Percentiles rank a stretch among this genome's conserved stretches.
Conservation (phyloP, 2,329 filamentous ascomycete species). For the Didymella pinodella region DNA sequence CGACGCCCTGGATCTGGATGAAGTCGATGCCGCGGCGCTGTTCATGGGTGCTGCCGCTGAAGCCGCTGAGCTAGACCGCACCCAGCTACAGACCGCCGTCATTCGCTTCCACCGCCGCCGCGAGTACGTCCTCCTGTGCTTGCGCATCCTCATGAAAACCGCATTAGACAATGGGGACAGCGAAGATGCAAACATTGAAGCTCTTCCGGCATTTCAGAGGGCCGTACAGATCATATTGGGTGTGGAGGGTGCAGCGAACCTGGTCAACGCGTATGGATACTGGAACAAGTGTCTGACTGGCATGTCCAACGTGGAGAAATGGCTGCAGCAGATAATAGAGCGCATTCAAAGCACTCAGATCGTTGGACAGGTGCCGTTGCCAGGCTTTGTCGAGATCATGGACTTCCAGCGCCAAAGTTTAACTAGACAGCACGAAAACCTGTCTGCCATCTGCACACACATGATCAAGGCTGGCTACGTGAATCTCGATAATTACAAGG, state of each 20-base stretch:
- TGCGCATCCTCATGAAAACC: constrained; percentile 79
- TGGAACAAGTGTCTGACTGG: constrained; percentile 76
- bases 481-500: constrained; percentile 74
- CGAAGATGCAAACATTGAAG: constrained; percentile 35
- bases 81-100: constrained; percentile 78
- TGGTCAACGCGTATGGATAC: constrained; percentile 66
- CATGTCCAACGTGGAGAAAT: constrained; percentile 78
- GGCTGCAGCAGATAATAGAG: constrained; percentile 78
- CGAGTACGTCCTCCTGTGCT: constrained; percentile 80
- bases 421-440: constrained; percentile 85
- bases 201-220: constrained; percentile 32
- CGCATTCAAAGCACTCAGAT: constrained; percentile 77
- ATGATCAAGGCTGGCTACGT: constrained; percentile 79
- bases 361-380: constrained; percentile 70
- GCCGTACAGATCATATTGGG: constrained; percentile 55
- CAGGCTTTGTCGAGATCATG: constrained; percentile 77
- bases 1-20: constrained; percentile 89
- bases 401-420: constrained; percentile 83
- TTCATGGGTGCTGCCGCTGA: constrained; percentile 78
- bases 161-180: constrained; percentile 57
- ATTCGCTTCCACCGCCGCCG: constrained; percentile 89
- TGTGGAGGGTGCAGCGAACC: constrained; percentile 63
- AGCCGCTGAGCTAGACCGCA: constrained; percentile 71
- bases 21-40: constrained; percentile 80
- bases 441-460: constrained; percentile 80